Conservation (phyloP, 2,329 filamentous ascomycete genomes). For the Botrytis tulipae region DNA sequence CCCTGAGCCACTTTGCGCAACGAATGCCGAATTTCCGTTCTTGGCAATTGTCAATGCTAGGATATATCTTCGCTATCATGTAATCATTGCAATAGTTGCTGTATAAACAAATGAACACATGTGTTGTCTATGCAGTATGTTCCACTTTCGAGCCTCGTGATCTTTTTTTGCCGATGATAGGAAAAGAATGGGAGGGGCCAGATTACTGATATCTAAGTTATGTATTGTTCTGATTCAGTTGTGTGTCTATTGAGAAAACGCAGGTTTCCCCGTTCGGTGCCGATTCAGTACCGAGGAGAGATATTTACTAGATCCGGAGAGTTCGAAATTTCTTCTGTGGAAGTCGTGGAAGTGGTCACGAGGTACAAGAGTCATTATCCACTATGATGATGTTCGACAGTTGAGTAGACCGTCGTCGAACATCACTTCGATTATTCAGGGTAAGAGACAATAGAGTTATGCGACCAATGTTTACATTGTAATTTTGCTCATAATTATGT, state of each 20-base stretch:
- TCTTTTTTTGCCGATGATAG: background rate
- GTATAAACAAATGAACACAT: background rate
- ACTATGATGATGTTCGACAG: background rate
- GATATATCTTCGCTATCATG: background rate
- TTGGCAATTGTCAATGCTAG: background rate
- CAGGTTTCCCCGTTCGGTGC: background rate
- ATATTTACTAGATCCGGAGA: background rate
- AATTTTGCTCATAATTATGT: background rate
- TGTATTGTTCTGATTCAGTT: background rate
- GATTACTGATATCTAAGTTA: background rate
- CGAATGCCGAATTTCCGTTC: slow-evolving; percentile 9
- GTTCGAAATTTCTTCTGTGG: background rate
- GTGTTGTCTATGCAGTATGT: background rate
- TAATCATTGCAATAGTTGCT: background rate
- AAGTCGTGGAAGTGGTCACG: background rate
- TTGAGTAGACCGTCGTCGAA: background rate
- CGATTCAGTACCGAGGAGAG: background rate
- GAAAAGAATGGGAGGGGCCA: background rate
- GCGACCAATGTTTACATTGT: background rate
- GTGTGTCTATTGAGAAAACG: background rate
- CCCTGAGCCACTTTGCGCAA: background rate
- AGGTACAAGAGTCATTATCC: background rate
- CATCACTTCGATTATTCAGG: background rate
- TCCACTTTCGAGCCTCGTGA: background rate
- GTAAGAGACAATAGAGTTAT: background rate